phyloP scores from a whole-genome alignment of 805 yeast genomes.

The Pichia ethanolica region DNA sequence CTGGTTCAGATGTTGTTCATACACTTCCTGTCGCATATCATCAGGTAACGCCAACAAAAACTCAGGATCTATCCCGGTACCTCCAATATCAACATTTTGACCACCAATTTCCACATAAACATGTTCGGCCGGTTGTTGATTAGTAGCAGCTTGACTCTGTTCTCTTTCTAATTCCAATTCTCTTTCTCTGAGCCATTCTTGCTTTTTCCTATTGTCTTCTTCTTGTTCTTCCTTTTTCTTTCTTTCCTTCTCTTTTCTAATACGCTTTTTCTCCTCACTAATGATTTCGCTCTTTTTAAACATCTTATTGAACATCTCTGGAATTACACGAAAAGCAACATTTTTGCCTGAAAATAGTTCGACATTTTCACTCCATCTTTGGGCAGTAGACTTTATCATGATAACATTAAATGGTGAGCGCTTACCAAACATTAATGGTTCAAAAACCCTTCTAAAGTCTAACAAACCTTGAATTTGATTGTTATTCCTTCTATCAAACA shows the following conservation, averaged over 20 bases:
- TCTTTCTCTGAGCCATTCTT: conserved; percentile 29
- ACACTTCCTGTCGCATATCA: conserved; percentile 87
- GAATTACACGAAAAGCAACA: conserved; percentile 21
- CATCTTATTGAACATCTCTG: conserved; percentile 42
- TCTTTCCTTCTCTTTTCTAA: conserved; percentile 19
- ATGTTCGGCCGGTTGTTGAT: conserved; percentile 34
- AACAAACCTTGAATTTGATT: conserved; percentile 1
- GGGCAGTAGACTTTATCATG: conserved; percentile 35
- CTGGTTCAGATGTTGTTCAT: conserved; percentile 75
- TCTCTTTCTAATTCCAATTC: background rate
- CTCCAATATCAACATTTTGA: conserved; percentile 73
- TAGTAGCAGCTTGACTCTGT: conserved; percentile 26
- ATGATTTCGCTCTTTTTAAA: conserved; percentile 36
- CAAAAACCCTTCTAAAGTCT: conserved; percentile 12
- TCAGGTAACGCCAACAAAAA: conserved; percentile 87
- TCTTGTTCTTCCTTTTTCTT: conserved; percentile 15
- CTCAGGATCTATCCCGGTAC: conserved; percentile 88
- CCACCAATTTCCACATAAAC: conserved; percentile 70
- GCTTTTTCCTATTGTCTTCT: conserved; percentile 26
- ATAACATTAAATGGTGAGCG: conserved; percentile 15
- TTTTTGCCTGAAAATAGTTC: conserved; percentile 36
- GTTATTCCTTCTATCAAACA: conserved; percentile 7
- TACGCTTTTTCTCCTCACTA: conserved; percentile 16
- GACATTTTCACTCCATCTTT: conserved; percentile 61
- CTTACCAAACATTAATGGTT: conserved; percentile 9